Evolutionary conservation across 768 basidiomycete genomes (phyloP).

Genomic region (Hypholoma fasciculare): DNA sequence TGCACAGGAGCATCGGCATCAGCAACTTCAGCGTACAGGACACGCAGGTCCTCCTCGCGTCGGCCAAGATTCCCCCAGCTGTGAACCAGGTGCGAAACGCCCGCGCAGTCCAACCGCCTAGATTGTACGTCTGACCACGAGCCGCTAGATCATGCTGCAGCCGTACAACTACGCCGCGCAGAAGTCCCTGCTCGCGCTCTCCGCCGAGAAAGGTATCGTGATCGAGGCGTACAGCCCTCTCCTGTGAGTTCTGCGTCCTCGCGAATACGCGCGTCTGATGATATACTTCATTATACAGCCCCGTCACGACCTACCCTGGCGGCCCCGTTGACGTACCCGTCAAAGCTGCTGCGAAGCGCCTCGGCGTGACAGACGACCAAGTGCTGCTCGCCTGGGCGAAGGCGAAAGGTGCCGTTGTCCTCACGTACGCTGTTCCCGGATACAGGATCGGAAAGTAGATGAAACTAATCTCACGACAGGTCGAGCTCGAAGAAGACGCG

Average conservation of each 20-base stretch:
- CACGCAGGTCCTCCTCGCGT: slow-evolving; percentile 52
- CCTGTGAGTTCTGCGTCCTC: slow-evolving; percentile 35
- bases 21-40: slow-evolving; percentile 65
- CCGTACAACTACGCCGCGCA: slow-evolving; percentile 63
- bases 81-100: slow-evolving; percentile 58
- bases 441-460: neutral
- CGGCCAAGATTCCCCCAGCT: slow-evolving; percentile 61
- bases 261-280: neutral
- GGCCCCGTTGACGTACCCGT: slow-evolving; percentile 67
- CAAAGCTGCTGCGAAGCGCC: slow-evolving; percentile 48
- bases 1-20: slow-evolving; percentile 65
- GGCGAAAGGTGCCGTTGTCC: slow-evolving; percentile 61
- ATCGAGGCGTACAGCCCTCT: slow-evolving; percentile 71
- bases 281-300: slow-evolving; percentile 36
- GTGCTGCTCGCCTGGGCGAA: slow-evolving; percentile 73
- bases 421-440: slow-evolving; percentile 45
- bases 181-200: slow-evolving; percentile 42
- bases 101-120: neutral
- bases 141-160: slow-evolving; percentile 57
- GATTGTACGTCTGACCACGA: neutral
- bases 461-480: slow-evolving; percentile 26
- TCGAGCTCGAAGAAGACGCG: slow-evolving; percentile 67
- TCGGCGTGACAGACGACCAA: slow-evolving; percentile 59
- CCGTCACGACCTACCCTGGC: slow-evolving; percentile 57
- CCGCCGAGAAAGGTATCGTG: slow-evolving; percentile 49